Base-by-base conservation (phyloP, 2,329 filamentous ascomycete species). In the Botrytis hyacinthi region DNA sequence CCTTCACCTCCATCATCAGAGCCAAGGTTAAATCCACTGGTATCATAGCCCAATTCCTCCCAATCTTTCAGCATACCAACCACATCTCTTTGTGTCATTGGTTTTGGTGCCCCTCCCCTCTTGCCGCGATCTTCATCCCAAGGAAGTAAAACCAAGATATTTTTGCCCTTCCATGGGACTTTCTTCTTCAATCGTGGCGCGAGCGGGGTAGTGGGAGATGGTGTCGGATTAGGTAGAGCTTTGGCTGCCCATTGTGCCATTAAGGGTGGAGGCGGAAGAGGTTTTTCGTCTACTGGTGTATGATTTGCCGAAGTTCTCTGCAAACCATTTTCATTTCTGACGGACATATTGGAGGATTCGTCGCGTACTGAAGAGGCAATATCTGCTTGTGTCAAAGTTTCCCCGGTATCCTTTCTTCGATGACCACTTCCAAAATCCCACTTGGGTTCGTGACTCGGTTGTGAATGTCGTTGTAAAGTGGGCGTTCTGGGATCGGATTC, bases 141-240 rank as follows among this genome's bases (percentile, higher is more conserved):
- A 9, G 92, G 93, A 32, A 95, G 83, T 40, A 90, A 84, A 61
- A 95, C 90, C 78, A 93, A 82, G 71, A 93, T 93, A 74, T 89
- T 90, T 83, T 93, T 94, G 73, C 91, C 91, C 79, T 87, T 91
- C 91, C 92, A 94, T 63, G 87, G 86, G 3, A 95, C 85, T 82
- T 91, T 93, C 81, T 92, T 94, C 83, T 88, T 93, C 12, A 88
- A 76, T 20, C 88, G 84, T n/a, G 88, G 88, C 9, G 87, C 87
- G 65, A 83, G 81, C 4, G 46, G 10, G 42, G 83, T 81, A 9
- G 82, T 83, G 70, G 80, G 79, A 8, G 77, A 76, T 14, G 73
- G 59, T 18, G 66, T 69, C 54, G 75, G 63, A 40, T 61, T 59
- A 9, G 79, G 77, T 48, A 75, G 68, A 44, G 73, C 70, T 59